Evolutionary conservation across 1,284 basidiomycete species (phyloP).

Genomic region (Cutaneotrichosporon dermatis): DNA sequence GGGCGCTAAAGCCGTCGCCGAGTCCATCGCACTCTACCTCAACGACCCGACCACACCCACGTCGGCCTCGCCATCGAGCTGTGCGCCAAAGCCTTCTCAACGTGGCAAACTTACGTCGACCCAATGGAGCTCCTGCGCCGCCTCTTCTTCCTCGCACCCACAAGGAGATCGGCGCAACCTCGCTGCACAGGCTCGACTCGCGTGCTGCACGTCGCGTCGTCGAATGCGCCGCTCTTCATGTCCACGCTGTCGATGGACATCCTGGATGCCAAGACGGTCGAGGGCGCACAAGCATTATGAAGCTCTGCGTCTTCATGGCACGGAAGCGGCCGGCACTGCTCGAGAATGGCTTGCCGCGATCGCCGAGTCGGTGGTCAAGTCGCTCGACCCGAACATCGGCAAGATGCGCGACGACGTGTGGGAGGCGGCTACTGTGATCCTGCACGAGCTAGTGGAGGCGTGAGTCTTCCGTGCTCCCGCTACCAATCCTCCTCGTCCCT

Average conservation of each 20-base stretch:
- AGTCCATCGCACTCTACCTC: conserved; percentile 71
- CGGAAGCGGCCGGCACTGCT: conserved; percentile 86
- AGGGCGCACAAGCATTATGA: conserved; percentile 83
- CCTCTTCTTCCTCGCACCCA: conserved; percentile 73
- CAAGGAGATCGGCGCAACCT: conserved; percentile 56
- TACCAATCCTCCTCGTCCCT: background rate
- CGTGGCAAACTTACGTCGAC: conserved; percentile 93
- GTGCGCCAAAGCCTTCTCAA: conserved; percentile 79
- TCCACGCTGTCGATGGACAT: conserved; percentile 89
- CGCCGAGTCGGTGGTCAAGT: conserved; percentile 94
- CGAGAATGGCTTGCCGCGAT: conserved; percentile 80
- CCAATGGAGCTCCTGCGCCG: conserved; percentile 82
- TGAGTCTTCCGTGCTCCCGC: conserved; percentile 47
- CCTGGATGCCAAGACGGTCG: conserved; percentile 68
- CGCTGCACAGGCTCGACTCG: conserved; percentile 61
- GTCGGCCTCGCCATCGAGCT: conserved; percentile 79
- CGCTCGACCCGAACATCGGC: conserved; percentile 83
- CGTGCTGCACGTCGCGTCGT: conserved; percentile 80
- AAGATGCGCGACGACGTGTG: conserved; percentile 78
- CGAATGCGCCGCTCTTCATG: conserved; percentile 89
- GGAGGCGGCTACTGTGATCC: conserved; percentile 87
- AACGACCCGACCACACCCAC: conserved; percentile 63
- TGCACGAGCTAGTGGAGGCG: conserved; percentile 84
- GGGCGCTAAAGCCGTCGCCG: conserved; percentile 60
- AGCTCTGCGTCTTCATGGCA: conserved; percentile 88